Conservation (phyloP, 2,329 filamentous ascomycete genomes). For the Fusarium sarcochroum region DNA sequence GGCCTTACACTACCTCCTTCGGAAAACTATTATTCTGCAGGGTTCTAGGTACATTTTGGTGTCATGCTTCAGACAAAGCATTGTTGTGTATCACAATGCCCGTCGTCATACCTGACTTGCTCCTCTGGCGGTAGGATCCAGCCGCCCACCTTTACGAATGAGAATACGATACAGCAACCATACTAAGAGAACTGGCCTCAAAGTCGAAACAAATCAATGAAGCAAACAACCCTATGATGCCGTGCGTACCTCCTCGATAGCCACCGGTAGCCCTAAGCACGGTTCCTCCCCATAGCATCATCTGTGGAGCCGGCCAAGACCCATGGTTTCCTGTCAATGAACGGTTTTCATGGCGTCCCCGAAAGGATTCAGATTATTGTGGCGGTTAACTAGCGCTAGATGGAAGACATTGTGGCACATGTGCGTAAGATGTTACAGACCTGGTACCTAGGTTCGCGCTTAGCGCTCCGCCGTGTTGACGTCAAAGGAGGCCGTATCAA, state of each 20-base stretch:
- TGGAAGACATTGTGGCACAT: slow-evolving; percentile 8
- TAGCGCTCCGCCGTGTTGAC: slow-evolving; percentile 16
- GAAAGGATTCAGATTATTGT: slow-evolving; percentile 6
- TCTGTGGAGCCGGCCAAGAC: slow-evolving; percentile 36
- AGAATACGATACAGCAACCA: slow-evolving; percentile 20
- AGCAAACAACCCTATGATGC: slow-evolving; percentile 4
- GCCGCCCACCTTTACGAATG: slow-evolving; percentile 24
- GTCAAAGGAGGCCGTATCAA: slow-evolving; percentile 18
- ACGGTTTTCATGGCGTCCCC: slow-evolving; percentile 22
- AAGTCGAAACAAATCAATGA: slow-evolving; percentile 41
- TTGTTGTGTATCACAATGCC: slow-evolving; percentile 44
- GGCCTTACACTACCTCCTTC: slow-evolving; percentile 1
- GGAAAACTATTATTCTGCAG: slow-evolving; percentile 3
- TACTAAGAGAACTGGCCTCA: slow-evolving; percentile 25
- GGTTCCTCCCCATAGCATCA: slow-evolving; percentile 39
- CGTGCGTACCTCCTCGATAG: slow-evolving; percentile 11
- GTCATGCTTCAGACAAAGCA: slow-evolving; percentile 40
- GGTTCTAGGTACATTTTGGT: slow-evolving; percentile 4
- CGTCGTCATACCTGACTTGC: slow-evolving; percentile 22
- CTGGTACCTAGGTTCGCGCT: slow-evolving; percentile 9
- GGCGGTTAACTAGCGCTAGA: slow-evolving; percentile 21
- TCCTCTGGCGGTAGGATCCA: slow-evolving; percentile 18
- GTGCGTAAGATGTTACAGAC: slow-evolving; percentile 8
- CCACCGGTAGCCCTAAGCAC: slow-evolving; percentile 17
- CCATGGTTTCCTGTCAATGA: slow-evolving; percentile 16